Conservation (phyloP, 306 rosid genomes). For the Benincasa hispida region DNA sequence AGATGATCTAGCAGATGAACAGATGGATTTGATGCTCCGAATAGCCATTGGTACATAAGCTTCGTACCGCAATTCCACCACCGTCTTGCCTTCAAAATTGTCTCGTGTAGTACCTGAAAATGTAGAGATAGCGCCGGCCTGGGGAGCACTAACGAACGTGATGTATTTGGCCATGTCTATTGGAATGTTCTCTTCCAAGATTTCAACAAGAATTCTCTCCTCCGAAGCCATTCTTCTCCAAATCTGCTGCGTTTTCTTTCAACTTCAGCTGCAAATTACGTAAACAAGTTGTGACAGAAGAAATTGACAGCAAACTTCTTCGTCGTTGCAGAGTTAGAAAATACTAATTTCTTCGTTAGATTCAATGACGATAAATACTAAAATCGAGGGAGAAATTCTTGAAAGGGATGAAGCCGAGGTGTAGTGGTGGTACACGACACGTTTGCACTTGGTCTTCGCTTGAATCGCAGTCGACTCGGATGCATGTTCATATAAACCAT, state of each 20-base stretch:
- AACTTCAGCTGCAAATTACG: not conserved
- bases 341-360: not conserved
- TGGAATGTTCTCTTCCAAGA: slow-evolving; percentile 38
- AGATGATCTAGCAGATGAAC: slow-evolving; percentile 59
- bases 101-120: slow-evolving; percentile 83
- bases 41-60: slow-evolving; percentile 85
- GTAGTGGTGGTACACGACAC: not conserved
- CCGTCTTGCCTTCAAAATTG: slow-evolving; percentile 70
- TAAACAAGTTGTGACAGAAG: not conserved
- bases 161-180: slow-evolving; percentile 55
- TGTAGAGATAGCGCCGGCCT: slow-evolving; percentile 85
- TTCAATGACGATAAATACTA: not conserved
- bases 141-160: slow-evolving; percentile 54
- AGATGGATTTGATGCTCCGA: slow-evolving; percentile 47
- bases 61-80: slow-evolving; percentile 70
- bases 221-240: slow-evolving; percentile 43
- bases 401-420: not conserved
- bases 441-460: not conserved
- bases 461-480: not conserved
- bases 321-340: not conserved
- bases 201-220: slow-evolving; percentile 53
- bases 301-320: not conserved
- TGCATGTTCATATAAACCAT: not conserved
- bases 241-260: not conserved
- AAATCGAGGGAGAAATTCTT: not conserved